Conservation (phyloP, 352 stramenopile genomes). For the Phytophthora hybrid region DNA sequence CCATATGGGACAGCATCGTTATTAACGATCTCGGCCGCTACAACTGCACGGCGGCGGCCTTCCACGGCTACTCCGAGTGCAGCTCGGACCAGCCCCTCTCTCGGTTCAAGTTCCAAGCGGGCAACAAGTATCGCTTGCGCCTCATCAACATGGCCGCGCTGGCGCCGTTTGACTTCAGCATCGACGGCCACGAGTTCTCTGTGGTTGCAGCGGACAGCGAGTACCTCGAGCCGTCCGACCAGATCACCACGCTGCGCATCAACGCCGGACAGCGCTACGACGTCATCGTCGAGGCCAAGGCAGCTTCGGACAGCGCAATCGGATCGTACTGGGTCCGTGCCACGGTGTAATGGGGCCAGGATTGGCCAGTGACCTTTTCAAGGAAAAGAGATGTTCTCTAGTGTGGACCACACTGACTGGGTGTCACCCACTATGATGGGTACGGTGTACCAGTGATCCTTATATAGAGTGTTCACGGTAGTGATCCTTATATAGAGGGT, state of each 20-base stretch:
- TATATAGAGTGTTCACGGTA: too few relatives aligned
- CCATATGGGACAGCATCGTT: conserved; percentile 39
- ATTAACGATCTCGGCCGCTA: conserved; percentile 47
- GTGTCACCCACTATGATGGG: too few relatives aligned
- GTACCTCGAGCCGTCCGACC: conserved; percentile 31
- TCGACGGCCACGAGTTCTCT: conserved; percentile 41
- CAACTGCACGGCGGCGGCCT: conserved; percentile 39
- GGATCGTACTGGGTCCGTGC: conserved; percentile 41
- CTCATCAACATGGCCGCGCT: conserved; percentile 46
- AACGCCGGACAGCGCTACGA: conserved; percentile 46
- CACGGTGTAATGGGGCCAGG: too few relatives aligned
- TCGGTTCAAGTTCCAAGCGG: conserved; percentile 36
- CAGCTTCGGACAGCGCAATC: conserved; percentile 10
- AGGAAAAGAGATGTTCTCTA: too few relatives aligned
- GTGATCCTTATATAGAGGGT: too few relatives aligned
- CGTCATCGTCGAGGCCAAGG: conserved; percentile 34
- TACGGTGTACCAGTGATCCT: too few relatives aligned
- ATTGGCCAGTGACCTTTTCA: too few relatives aligned
- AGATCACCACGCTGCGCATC: conserved; percentile 39
- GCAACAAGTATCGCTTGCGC: conserved; percentile 38
- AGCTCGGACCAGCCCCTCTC: conserved; percentile 26
- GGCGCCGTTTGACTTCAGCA: conserved; percentile 42
- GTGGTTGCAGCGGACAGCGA: conserved; percentile 41
- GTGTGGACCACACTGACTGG: too few relatives aligned
- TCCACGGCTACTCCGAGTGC: conserved; percentile 23